phyloP scores from a whole-genome alignment of 495 filamentous ascomycete genomes.

The Aspergillus haitiensis region DNA sequence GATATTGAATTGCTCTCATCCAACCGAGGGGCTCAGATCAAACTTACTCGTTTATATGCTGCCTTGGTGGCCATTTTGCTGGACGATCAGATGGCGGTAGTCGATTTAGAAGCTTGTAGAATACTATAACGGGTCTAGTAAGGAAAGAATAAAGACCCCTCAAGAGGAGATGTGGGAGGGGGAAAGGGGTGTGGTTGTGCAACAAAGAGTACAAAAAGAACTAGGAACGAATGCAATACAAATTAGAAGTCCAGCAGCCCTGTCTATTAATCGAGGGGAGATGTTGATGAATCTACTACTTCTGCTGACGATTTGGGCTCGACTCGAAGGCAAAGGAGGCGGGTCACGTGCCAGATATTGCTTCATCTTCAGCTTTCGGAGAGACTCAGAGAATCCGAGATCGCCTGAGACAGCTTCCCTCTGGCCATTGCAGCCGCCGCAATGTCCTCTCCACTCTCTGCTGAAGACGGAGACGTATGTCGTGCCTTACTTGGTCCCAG shows the following conservation, averaged over 20 bases:
- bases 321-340: constrained; percentile 10
- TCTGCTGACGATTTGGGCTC: neutral
- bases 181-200: neutral
- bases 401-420: constrained; percentile 20
- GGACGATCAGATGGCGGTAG: neutral
- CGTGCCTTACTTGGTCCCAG: neutral
- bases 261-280: too few relatives aligned
- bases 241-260: too few relatives aligned
- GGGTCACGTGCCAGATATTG: constrained; percentile 34
- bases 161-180: neutral
- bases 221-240: too few relatives aligned
- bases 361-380: constrained; percentile 19
- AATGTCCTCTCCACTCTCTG: constrained; percentile 47
- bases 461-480: constrained; percentile 47
- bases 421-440: constrained; percentile 42
- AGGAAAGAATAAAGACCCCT: neutral
- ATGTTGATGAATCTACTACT: constrained; percentile 3
- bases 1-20: neutral
- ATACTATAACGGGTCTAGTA: neutral
- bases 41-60: constrained; percentile 77
- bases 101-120: neutral
- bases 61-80: constrained; percentile 73
- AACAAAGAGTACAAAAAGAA: neutral
- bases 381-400: constrained; percentile 15
- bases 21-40: neutral